Evolutionary conservation across 768 basidiomycete genomes (phyloP).

Genomic region (Hemileccinum impolitum): DNA sequence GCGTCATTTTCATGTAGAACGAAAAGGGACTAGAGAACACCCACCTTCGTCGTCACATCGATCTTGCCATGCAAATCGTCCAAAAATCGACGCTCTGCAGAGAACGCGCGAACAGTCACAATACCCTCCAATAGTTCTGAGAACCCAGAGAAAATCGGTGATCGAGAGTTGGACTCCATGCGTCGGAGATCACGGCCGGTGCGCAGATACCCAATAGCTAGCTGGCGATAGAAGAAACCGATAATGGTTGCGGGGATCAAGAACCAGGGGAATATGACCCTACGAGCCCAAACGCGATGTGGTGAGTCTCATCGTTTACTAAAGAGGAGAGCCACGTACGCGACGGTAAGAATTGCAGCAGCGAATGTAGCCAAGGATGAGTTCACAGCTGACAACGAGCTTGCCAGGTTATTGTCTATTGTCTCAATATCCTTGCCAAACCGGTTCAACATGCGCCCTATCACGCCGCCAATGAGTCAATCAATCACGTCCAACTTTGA

Average conservation of each 20-base stretch:
- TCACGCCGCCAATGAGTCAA: neutral
- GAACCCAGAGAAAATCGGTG: constrained; percentile 82
- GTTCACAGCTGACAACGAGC: constrained; percentile 73
- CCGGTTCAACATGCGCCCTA: constrained; percentile 82
- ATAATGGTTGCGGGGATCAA: constrained; percentile 72
- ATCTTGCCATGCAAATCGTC: constrained; percentile 70
- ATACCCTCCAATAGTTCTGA: constrained; percentile 83
- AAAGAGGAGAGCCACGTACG: constrained; percentile 39
- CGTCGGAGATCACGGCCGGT: constrained; percentile 82
- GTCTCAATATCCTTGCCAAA: constrained; percentile 89
- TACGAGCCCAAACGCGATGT: constrained; percentile 17
- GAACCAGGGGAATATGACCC: constrained; percentile 79
- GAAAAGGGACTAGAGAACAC: neutral
- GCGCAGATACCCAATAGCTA: constrained; percentile 71
- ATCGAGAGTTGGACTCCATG: constrained; percentile 87
- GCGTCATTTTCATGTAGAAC: neutral
- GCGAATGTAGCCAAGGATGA: constrained; percentile 74
- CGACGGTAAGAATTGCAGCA: constrained; percentile 68
- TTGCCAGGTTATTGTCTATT: constrained; percentile 69
- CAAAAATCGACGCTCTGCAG: constrained; percentile 75
- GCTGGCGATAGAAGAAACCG: constrained; percentile 65
- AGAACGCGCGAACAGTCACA: constrained; percentile 91
- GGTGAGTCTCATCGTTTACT: constrained; percentile 8
- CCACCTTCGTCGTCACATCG: constrained; percentile 73
- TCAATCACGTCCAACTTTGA: neutral